Conservation (phyloP, 2,329 filamentous ascomycete genomes). For the Colletotrichum orchidophilum region DNA sequence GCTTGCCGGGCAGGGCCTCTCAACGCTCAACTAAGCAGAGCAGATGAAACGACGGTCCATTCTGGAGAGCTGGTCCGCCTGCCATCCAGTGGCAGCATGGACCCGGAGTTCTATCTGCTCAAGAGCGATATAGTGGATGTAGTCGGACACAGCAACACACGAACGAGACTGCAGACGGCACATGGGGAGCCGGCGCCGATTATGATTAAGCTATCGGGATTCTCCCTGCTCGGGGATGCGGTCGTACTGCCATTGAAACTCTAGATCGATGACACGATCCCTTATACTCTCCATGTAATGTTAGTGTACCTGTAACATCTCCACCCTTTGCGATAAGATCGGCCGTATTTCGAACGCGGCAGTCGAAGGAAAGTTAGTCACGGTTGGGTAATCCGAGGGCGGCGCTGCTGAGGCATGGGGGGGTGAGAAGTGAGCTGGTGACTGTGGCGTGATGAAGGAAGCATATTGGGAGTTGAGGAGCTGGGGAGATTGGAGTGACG, state of each 20-base stretch:
- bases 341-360: neutral
- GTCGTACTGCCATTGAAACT: neutral
- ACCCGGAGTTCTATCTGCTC: neutral
- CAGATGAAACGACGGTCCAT: slow-evolving; percentile 18
- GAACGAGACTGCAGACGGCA: neutral
- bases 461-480: neutral
- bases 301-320: neutral
- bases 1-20: slow-evolving; percentile 8
- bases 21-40: slow-evolving; percentile 3
- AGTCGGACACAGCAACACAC: neutral
- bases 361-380: neutral
- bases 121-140: neutral
- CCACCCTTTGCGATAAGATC: neutral
- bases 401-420: neutral
- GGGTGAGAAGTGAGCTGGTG: neutral
- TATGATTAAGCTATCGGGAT: neutral
- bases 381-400: slow-evolving; percentile 17
- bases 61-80: slow-evolving; percentile 1
- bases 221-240: slow-evolving; percentile 11
- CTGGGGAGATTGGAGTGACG: neutral
- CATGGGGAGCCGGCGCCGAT: neutral
- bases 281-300: neutral
- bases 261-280: slow-evolving; percentile 11
- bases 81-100: neutral
- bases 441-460: slow-evolving; percentile 18